A percentile compares a stretch with the other conserved stretches of the same genome.
These are phyloP conservation scores for Hygrocybe punicea DNA, from an alignment of 768 basidiomycete species.

Conservation along the genomic window DNA sequence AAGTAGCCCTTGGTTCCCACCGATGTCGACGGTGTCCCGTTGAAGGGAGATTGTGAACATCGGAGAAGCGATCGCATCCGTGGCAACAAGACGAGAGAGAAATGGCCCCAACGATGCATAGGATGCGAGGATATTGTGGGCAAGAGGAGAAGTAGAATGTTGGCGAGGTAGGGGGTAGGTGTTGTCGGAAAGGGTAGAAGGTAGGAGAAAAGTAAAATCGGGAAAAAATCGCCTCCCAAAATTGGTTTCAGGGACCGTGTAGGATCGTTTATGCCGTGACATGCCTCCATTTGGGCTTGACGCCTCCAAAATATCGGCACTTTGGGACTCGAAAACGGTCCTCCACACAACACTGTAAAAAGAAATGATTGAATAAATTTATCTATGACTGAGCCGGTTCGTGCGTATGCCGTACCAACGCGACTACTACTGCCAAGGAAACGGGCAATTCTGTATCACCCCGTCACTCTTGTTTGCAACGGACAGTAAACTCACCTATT, in stretches of 20 bases:
- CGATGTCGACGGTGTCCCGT: slow-evolving; percentile 63
- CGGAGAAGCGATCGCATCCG: slow-evolving; percentile 37
- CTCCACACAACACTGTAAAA: slow-evolving; percentile 47
- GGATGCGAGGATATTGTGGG: slow-evolving; percentile 38
- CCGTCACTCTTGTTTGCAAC: not conserved
- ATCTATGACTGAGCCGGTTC: too few species aligned
- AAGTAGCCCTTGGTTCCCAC: slow-evolving; percentile 62
- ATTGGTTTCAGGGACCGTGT: not conserved
- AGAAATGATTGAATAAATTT: not conserved
- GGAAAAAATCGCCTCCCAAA: not conserved
- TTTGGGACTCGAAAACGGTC: slow-evolving; percentile 26
- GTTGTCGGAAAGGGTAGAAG: slow-evolving; percentile 1
- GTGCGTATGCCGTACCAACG: too few species aligned
- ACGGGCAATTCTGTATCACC: not conserved
- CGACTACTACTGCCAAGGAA: too few species aligned
- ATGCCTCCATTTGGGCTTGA: not conserved
- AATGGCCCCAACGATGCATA: slow-evolving; percentile 45
- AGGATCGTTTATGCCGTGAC: not conserved
- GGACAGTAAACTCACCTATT: slow-evolving; percentile 49
- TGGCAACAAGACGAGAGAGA: slow-evolving; percentile 44
- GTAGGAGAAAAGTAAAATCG: not conserved
- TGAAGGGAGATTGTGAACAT: slow-evolving; percentile 63
- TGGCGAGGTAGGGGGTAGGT: slow-evolving; percentile 5
- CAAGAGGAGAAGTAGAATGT: slow-evolving; percentile 19
- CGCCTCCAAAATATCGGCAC: slow-evolving; percentile 1